Base-by-base conservation (phyloP, 805 yeast genomes). In the Sugiyamaella qingdaonensis region DNA sequence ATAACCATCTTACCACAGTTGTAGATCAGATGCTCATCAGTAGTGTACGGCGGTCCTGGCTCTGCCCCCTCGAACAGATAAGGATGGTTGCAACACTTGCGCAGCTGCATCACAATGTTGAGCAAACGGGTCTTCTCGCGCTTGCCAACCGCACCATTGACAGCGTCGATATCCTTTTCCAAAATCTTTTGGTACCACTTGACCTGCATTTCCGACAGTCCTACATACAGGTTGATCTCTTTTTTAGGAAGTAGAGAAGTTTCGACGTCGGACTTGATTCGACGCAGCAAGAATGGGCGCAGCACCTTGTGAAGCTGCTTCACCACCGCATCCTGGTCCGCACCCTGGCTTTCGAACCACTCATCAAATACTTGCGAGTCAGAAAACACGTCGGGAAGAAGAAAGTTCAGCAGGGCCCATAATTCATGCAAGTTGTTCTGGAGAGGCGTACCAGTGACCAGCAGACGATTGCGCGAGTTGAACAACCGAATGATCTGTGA, bases 51-150 rank as follows among this genome's bases (percentile, higher is more conserved):
- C 1, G 98, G 98, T 9, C 98, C 98, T 0, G 97, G 98, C 69
- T 91, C 98, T 1, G 98, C 99, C n/a, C 99, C 98, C 67, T 92
- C 98, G 64, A 94, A 94, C 51, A 92, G 73, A 68, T 94, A 92
- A 0, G 98, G 98, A 70, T 94, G 99, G 67, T 94, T 92, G 68
- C 98, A 92, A 68, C 98, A 92, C 68, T 92, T 92, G 64, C 98
- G 78, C 58, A 92, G 75, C 70, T 92, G 98, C 98, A 92, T 92
- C 11, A 92, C 98, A 62, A 92, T 92, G 65, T 92, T 92, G 54
- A 92, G 76, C 57, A 94, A 73, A 53, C 98, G 77, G 0, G 97
- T 90, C 65, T 92, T 92, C 67, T 92, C 98, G 53, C 95, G 78
- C 68, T 89, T 90, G 1, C 96, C 96, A n/a, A 86, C 85, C 2